Evolutionary conservation across 345 rosid species (phyloP).

Genomic region (Garcia nutans): DNA sequence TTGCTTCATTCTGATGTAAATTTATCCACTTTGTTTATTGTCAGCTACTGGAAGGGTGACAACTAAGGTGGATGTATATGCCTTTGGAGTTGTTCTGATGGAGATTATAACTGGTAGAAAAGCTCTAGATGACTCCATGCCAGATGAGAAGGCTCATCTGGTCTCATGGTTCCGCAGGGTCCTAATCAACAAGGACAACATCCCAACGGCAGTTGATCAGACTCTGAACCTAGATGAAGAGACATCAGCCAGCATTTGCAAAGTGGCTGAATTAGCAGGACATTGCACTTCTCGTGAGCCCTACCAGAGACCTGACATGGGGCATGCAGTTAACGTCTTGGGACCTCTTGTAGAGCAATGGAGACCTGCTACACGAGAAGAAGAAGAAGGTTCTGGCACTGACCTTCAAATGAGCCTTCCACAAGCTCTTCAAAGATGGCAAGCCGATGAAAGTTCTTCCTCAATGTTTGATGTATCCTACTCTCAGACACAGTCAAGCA

Average conservation of each 20-base stretch:
- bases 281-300: slow-evolving; percentile 30
- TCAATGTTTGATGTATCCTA: slow-evolving; percentile 46
- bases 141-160: slow-evolving; percentile 27
- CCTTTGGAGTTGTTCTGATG: slow-evolving; percentile 31
- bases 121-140: slow-evolving; percentile 21
- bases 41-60: slow-evolving; percentile 37
- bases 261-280: slow-evolving; percentile 31
- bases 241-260: slow-evolving; percentile 22
- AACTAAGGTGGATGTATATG: slow-evolving; percentile 30
- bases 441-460: slow-evolving; percentile 68
- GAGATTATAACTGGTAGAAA: slow-evolving; percentile 32
- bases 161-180: slow-evolving; percentile 30
- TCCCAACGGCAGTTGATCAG: slow-evolving; percentile 19
- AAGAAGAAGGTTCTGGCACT: slow-evolving; percentile 57
- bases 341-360: slow-evolving; percentile 61
- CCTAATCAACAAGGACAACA: slow-evolving; percentile 21
- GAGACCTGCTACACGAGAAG: slow-evolving; percentile 70
- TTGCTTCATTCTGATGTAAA: not conserved
- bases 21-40: not conserved
- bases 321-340: slow-evolving; percentile 32
- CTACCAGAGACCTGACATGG: slow-evolving; percentile 31
- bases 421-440: slow-evolving; percentile 84
- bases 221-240: slow-evolving; percentile 21
- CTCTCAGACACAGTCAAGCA: slow-evolving; percentile 68
- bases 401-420: slow-evolving; percentile 82